Evolutionary conservation across 495 filamentous ascomycete genomes (phyloP), one percentile per base, ranked within the genome.

Genomic region (Aspergillus sclerotioniger): DNA sequence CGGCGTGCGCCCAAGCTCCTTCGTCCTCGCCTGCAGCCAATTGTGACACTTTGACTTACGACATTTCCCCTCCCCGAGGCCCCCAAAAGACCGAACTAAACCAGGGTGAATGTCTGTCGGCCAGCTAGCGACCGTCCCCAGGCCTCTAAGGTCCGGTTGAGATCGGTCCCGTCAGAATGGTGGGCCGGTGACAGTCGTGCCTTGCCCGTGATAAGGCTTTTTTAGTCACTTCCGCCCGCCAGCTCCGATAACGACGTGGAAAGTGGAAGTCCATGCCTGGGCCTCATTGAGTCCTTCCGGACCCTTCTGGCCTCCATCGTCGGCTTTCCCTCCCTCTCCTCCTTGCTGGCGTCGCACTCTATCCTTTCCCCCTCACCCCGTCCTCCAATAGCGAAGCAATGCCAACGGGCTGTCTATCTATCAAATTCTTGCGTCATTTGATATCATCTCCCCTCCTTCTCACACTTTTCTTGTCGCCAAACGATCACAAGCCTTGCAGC

Each of bases 141-240:
- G 47, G 10, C 16, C 28, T 50, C 47, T 25, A 32, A 16, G 25
- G 13, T 15, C 53, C 20, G n/a, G 28, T 33, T 16, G 13, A 29
- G 16, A 13, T 47, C 13, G 16, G 17, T 48, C 35, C 32, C 54
- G 43, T 28, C 37, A n/a, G 37, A n/a, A 41, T 41, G 37, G 37
- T 54, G 8, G 46, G 16, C 53, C 51, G 55, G 51, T 44, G 56
- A 64, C 62, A 20, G 59, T 46, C 46, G 61, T 57, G 58, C 58
- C 19, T 45, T 56, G 44, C 49, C 50, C 16, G 41, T 59, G 62
- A 65, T 65, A 65, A 65, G 62, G 51, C 56, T 57, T 65, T 55
- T 65, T 62, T 60, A 62, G 56, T 65, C 62, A 62, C 43, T 51
- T 54, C 46, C 28, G 25, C 47, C 47, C 47, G 17, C 47, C 47